A percentile compares a stretch with the other conserved stretches of the same genome.
These are phyloP conservation scores for Urtica urens DNA, from an alignment of 306 rosid genomes.

Conservation along the genomic window DNA sequence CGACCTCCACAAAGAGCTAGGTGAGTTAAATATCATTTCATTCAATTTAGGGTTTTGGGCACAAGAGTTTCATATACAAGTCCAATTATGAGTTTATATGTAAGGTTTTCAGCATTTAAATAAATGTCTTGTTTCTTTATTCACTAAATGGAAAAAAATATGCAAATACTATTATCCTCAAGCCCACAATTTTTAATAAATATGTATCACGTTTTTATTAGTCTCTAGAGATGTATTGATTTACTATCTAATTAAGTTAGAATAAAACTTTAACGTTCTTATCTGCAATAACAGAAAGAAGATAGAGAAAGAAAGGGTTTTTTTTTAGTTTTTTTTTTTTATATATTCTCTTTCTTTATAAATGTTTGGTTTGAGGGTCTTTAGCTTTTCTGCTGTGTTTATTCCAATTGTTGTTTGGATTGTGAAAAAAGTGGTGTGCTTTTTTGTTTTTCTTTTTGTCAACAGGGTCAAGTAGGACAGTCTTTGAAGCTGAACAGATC, in stretches of 20 bases:
- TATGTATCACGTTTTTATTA: too few species aligned
- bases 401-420: constrained; percentile 36
- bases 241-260: too few species aligned
- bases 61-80: background rate
- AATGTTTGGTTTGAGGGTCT: constrained; percentile 10
- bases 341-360: constrained; percentile 13
- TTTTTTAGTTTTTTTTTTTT: constrained; percentile 7
- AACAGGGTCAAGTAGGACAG: constrained; percentile 51
- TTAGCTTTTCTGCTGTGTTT: constrained; percentile 6
- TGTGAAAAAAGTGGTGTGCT: constrained; percentile 38
- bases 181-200: too few species aligned
- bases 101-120: too few species aligned
- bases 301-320: background rate
- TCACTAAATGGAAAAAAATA: too few species aligned
- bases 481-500: constrained; percentile 55
- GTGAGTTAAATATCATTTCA: constrained; percentile 3
- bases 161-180: too few species aligned
- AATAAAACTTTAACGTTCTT: too few species aligned
- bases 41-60: background rate
- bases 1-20: constrained; percentile 30
- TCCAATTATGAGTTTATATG: background rate
- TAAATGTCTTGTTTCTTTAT: too few species aligned
- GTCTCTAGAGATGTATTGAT: too few species aligned
- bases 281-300: background rate
- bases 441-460: constrained; percentile 56